phyloP scores from a whole-genome alignment of 169 alveolate species.

The Cryptosporidium viatorum region DNA sequence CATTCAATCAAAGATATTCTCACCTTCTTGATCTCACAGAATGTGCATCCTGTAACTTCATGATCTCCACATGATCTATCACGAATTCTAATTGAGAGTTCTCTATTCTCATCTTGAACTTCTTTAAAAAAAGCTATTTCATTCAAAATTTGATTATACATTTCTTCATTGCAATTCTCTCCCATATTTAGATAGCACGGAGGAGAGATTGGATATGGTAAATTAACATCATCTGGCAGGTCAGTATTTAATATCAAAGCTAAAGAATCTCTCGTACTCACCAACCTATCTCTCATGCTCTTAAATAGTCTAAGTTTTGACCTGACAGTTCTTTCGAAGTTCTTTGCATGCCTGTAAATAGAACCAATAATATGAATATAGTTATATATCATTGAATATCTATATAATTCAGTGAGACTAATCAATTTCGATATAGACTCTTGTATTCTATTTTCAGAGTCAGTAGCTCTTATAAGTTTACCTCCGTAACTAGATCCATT shows the following conservation, averaged over 20 bases:
- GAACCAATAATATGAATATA: conserved; percentile 39
- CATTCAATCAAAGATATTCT: conserved; percentile 26
- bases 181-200: conserved; percentile 45
- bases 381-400: conserved; percentile 35
- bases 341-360: conserved; percentile 15
- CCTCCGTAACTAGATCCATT: conserved; percentile 38
- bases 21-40: conserved; percentile 25
- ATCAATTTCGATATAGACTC: conserved; percentile 20
- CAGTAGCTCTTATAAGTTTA: conserved; percentile 11
- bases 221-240: conserved; percentile 13
- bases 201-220: conserved; percentile 40
- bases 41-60: conserved; percentile 46
- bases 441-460: not conserved
- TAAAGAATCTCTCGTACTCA: conserved; percentile 23
- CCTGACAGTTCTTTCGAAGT: conserved; percentile 45
- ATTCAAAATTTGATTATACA: not conserved
- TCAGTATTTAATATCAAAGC: conserved; percentile 19
- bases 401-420: conserved; percentile 6
- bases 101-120: conserved; percentile 36
- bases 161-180: conserved; percentile 25
- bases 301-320: conserved; percentile 14
- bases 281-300: conserved; percentile 21
- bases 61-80: conserved; percentile 12
- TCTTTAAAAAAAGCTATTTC: conserved; percentile 35
- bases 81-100: not conserved